Evolutionary conservation across 768 basidiomycete genomes (phyloP).

Genomic region (Termitomyces sp.): DNA sequence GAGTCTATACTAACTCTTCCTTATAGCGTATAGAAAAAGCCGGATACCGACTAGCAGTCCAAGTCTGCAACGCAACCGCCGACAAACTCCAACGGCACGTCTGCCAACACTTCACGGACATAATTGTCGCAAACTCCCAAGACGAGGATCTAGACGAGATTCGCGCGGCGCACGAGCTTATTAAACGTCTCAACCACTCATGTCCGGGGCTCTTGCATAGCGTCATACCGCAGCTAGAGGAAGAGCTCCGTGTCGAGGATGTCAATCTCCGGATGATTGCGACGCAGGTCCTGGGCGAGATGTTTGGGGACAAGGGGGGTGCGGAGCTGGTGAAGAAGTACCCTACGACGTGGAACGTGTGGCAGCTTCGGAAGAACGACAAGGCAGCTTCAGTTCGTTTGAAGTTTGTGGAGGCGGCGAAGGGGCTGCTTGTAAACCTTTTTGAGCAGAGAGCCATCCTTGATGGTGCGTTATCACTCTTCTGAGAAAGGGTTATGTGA

Average conservation of each 20-base stretch:
- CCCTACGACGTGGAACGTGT: conserved; percentile 80
- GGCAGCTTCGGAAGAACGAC: conserved; percentile 80
- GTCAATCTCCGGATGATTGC: conserved; percentile 69
- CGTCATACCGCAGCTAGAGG: conserved; percentile 91
- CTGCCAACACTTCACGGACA: conserved; percentile 90
- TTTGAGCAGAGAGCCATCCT: conserved; percentile 65
- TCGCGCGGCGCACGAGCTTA: conserved; percentile 75
- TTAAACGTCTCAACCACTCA: conserved; percentile 75
- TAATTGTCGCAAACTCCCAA: conserved; percentile 59
- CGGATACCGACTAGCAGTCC: conserved; percentile 77
- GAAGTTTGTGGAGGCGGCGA: conserved; percentile 71
- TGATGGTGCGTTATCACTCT: conserved; percentile 58
- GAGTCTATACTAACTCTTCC: neutral
- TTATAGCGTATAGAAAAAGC: conserved; percentile 67
- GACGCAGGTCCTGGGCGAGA: conserved; percentile 84
- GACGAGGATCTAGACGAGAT: conserved; percentile 70
- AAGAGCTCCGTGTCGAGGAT: conserved; percentile 80
- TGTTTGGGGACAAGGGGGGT: conserved; percentile 80
- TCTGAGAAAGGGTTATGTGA: neutral
- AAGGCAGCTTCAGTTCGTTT: conserved; percentile 66
- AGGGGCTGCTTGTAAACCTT: conserved; percentile 56
- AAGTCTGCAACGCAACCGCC: conserved; percentile 78
- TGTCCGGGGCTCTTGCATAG: conserved; percentile 83
- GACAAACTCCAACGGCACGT: conserved; percentile 89
- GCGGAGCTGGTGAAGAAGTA: conserved; percentile 76